Evolutionary conservation across 2,329 filamentous ascomycete species (phyloP), one percentile per base, ranked within the genome.

Genomic region (Ophiostoma triangulosporum): DNA sequence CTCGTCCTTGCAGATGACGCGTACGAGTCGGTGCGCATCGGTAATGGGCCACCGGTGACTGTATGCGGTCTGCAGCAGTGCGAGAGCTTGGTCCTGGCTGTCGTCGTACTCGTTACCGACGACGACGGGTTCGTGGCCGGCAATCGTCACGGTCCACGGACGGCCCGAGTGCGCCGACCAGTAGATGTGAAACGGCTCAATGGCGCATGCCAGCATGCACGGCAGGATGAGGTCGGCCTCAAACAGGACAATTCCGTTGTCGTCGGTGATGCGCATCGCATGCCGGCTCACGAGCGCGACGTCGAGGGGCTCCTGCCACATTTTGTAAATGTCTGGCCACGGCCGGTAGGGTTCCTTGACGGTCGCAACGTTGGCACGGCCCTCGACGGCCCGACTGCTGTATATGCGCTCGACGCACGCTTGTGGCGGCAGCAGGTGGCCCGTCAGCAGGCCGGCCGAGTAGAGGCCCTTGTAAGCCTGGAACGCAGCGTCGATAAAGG

Each of bases 401-500:
- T n/a, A n/a, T n/a, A n/a, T n/a, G 52, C 5, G n/a, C 17, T 51
- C 51, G 12, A 15, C 17, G 1, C 24, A 15, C 7, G 11, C 12
- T 17, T 65, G 66, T 14, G 75, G 68, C 8, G 91, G 91, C 38
- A 95, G 71, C 0, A 96, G 68, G 60, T 95, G 75, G 14, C 94
- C 78, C 57, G 87, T 89, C 1, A 97, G 67, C 5, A 96, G 70
- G 0, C 84, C 84, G 26, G 77, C 83, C 7, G 77, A 60, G 62
- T 91, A 81, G 0, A 97, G 71, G 5, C 72, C 73, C 22, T 78
- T 68, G 62, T 90, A 95, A 1, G 89, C 86, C 62, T 87, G 78
- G 57, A 95, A 93, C 0, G 88, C 85, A 1, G 84, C 88, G 65
- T 96, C 91, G 62, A 85, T 88, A 59, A 73, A 81, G 0, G 89